A percentile compares a stretch with the other conserved stretches of the same genome.
These are phyloP conservation scores for Cairneyella variabilis DNA, from an alignment of 495 filamentous ascomycete genomes.

Conservation along the genomic window DNA sequence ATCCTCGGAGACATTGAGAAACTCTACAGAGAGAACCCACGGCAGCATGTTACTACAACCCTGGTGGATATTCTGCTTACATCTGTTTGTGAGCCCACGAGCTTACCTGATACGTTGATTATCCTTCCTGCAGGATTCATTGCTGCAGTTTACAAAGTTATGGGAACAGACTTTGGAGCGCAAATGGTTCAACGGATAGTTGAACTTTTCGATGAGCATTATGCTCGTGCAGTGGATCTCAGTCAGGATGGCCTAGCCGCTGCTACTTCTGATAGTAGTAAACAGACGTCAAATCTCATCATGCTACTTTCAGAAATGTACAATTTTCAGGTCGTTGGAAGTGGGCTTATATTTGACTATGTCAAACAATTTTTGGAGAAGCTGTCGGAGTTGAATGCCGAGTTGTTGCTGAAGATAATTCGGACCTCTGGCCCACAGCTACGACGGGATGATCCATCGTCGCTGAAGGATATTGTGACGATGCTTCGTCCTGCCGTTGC, in stretches of 20 bases:
- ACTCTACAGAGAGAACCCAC: conserved; percentile 74
- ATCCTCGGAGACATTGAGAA: conserved; percentile 78
- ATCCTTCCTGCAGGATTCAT: conserved; percentile 89
- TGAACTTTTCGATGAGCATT: conserved; percentile 58
- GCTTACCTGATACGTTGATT: conserved; percentile 79
- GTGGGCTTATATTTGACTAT: conserved; percentile 83
- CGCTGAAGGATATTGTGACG: conserved; percentile 87
- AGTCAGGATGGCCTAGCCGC: conserved; percentile 40
- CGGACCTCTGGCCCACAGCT: conserved; percentile 77
- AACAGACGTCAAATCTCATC: conserved; percentile 74
- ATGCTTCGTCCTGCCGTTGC: conserved; percentile 69
- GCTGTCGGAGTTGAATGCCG: conserved; percentile 85
- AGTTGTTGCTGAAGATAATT: conserved; percentile 81
- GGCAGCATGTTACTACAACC: conserved; percentile 78
- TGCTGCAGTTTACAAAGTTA: conserved; percentile 77
- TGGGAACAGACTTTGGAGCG: conserved; percentile 85
- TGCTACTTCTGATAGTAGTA: conserved; percentile 38
- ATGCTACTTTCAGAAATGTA: conserved; percentile 84
- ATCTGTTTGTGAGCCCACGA: conserved; percentile 71
- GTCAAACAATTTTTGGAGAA: conserved; percentile 70
- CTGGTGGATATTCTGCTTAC: conserved; percentile 70
- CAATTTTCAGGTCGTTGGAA: conserved; percentile 83
- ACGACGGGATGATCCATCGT: conserved; percentile 82
- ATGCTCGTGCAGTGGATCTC: conserved; percentile 38
- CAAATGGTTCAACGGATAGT: conserved; percentile 75